phyloP scores from a whole-genome alignment of 2,329 filamentous ascomycete species.

The Beauveria sp. region DNA sequence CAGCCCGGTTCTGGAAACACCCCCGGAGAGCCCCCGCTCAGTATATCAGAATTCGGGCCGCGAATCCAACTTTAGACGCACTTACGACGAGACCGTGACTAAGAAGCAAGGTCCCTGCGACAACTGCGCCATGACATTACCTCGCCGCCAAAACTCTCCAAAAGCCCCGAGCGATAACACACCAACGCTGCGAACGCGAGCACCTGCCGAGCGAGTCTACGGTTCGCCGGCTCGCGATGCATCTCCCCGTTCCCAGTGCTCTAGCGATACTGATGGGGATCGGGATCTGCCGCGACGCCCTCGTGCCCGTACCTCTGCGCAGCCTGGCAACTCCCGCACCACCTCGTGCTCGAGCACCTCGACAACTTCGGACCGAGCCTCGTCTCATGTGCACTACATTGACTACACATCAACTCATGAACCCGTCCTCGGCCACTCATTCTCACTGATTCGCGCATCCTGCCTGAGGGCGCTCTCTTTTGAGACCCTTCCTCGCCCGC shows the following conservation, averaged over 20 bases:
- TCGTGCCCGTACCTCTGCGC: slow-evolving; percentile 33
- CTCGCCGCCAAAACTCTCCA: slow-evolving; percentile 28
- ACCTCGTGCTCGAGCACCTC: slow-evolving; percentile 47
- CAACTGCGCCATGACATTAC: slow-evolving; percentile 61
- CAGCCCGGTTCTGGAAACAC: slow-evolving; percentile 44
- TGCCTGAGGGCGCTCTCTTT: slow-evolving; percentile 60
- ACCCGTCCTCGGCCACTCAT: slow-evolving; percentile 52
- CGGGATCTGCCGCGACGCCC: slow-evolving; percentile 33
- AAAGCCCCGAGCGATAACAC: slow-evolving; percentile 26
- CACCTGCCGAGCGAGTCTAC: slow-evolving; percentile 52
- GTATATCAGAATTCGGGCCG: slow-evolving; percentile 33
- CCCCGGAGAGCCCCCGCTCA: slow-evolving; percentile 48
- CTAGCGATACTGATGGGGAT: slow-evolving; percentile 45
- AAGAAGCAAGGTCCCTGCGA: slow-evolving; percentile 58
- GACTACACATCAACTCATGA: slow-evolving; percentile 64
- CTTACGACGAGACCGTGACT: slow-evolving; percentile 58
- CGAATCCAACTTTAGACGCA: slow-evolving; percentile 54
- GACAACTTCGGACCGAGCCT: slow-evolving; percentile 36
- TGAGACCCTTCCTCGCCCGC: slow-evolving; percentile 54
- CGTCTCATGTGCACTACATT: slow-evolving; percentile 55
- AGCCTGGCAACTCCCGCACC: slow-evolving; percentile 35
- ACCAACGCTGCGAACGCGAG: slow-evolving; percentile 53
- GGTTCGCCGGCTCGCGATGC: slow-evolving; percentile 39
- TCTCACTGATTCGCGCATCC: slow-evolving; percentile 58
- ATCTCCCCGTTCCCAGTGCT: slow-evolving; percentile 44